Evolutionary conservation across 257 asterid genomes (phyloP).

Genomic region (Solanum verrucosum): DNA sequence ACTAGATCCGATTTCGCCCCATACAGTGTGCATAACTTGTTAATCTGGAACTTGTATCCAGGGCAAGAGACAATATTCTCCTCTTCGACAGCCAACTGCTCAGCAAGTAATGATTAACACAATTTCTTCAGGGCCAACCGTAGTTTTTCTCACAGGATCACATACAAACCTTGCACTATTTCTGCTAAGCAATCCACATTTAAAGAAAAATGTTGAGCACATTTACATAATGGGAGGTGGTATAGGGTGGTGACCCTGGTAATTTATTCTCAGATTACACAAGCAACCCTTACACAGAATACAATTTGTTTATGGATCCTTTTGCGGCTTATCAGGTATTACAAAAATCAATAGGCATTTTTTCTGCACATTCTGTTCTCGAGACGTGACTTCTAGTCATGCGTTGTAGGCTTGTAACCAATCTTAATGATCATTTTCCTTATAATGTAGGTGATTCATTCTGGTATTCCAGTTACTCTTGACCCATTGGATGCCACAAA

Average conservation of each 20-base stretch:
- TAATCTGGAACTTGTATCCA: constrained; percentile 11
- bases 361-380: background rate
- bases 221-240: constrained; percentile 86
- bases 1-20: background rate
- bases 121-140: constrained; percentile 60
- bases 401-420: background rate
- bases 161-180: constrained; percentile 60
- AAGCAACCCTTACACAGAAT: constrained; percentile 76
- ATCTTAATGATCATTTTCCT: background rate
- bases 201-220: constrained; percentile 61
- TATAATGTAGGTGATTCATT: constrained; percentile 58
- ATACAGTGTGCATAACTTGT: background rate
- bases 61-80: constrained; percentile 66
- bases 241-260: constrained; percentile 67
- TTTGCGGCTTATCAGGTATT: constrained; percentile 92
- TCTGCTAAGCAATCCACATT: constrained; percentile 61
- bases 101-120: constrained; percentile 66
- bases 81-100: constrained; percentile 66
- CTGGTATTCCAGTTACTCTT: constrained; percentile 73
- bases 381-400: background rate
- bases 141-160: constrained; percentile 45
- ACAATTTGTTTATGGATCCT: constrained; percentile 78
- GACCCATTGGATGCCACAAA: constrained; percentile 88
- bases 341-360: background rate
- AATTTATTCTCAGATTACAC: constrained; percentile 52